phyloP scores from a whole-genome alignment of 2,329 filamentous ascomycete species.

The Trichoderma sp. region DNA sequence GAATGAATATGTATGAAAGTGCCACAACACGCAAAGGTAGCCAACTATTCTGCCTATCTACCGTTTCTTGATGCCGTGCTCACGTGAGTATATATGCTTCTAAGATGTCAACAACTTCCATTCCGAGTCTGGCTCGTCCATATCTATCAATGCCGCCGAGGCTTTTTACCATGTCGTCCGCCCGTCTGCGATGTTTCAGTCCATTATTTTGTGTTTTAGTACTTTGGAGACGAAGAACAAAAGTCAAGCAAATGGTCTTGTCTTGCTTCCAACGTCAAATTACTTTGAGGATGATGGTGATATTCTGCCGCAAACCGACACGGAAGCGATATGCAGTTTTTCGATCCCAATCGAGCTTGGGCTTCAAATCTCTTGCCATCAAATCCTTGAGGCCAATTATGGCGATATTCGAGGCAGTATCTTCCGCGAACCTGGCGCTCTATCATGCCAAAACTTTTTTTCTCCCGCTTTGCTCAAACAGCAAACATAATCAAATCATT shows the following conservation, averaged over 20 bases:
- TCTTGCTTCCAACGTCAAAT: neutral
- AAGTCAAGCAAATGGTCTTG: neutral
- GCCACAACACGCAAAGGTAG: neutral
- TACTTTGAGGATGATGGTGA: neutral
- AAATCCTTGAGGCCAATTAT: neutral
- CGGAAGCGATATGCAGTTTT: neutral
- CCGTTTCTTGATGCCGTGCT: neutral
- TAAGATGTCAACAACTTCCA: constrained; percentile 3
- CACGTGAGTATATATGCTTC: constrained; percentile 5
- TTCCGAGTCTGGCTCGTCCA: neutral
- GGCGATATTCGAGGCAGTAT: neutral
- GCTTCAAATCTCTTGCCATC: neutral
- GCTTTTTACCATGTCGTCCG: neutral
- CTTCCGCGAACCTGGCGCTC: neutral
- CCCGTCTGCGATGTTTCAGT: neutral
- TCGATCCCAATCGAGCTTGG: neutral
- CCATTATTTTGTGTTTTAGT: neutral
- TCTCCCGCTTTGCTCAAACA: constrained; percentile 4
- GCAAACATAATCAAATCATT: constrained; percentile 10
- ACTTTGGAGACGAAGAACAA: neutral
- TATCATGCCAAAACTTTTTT: neutral
- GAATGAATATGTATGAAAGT: neutral
- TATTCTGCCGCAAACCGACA: neutral
- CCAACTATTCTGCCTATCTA: neutral
- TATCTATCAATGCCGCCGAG: constrained; percentile 10